A percentile compares a stretch with the other conserved stretches of the same genome.
These are phyloP conservation scores for Pleomassaria siparia DNA, from an alignment of 2,329 filamentous ascomycete genomes.

Conservation along the genomic window DNA sequence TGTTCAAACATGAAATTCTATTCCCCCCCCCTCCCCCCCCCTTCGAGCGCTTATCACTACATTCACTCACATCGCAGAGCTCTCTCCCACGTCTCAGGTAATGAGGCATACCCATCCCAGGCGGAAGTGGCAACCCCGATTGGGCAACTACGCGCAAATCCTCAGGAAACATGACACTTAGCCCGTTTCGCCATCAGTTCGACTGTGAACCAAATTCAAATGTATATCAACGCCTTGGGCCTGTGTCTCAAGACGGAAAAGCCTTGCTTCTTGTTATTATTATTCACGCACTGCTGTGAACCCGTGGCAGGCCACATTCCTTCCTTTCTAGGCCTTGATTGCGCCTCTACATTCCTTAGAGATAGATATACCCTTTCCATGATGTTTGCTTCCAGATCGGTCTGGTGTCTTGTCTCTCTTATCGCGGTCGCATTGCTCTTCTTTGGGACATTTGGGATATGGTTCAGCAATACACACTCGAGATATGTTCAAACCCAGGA, in stretches of 20 bases:
- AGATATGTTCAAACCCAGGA: neutral
- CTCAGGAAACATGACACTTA: conserved; percentile 22
- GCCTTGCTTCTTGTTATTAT: neutral
- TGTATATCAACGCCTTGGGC: neutral
- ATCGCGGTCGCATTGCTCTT: conserved; percentile 18
- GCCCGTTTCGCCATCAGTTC: conserved; percentile 23
- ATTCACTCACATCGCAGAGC: neutral
- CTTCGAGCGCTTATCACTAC: neutral
- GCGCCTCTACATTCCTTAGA: conserved; percentile 8
- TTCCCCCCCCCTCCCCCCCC: no score
- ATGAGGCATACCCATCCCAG: neutral
- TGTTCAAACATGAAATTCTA: neutral
- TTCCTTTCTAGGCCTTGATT: conserved; percentile 7
- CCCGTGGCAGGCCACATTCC: conserved; percentile 8
- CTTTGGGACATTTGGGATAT: conserved; percentile 16
- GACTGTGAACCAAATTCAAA: neutral
- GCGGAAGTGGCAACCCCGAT: neutral
- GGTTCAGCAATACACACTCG: conserved; percentile 15
- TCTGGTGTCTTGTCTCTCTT: conserved; percentile 28
- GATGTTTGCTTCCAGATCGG: conserved; percentile 28
- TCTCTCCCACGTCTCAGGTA: neutral
- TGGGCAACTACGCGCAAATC: neutral
- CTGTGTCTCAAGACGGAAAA: neutral
- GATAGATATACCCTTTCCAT: conserved; percentile 22
- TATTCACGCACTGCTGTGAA: conserved; percentile 6